Evolutionary conservation across 116 monocot genomes (phyloP), one percentile per base, ranked within the genome.

Genomic region (Phalaenopsis hybrid): DNA sequence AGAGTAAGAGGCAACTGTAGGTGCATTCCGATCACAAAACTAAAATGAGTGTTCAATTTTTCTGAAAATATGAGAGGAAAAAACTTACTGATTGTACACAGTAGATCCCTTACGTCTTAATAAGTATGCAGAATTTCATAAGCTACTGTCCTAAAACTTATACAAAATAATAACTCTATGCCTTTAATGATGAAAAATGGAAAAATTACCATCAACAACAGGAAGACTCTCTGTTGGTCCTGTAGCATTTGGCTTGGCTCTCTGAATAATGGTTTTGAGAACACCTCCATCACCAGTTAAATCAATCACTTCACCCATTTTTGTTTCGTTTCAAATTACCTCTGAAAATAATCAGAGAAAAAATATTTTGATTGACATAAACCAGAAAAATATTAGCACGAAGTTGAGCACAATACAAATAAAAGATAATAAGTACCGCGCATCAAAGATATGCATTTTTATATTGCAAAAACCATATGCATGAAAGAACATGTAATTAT

Each of bases 271-370:
- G 43, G 85, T 84, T 86, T 98, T 98, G 13, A 90, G 80, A n/a
- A 98, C 90, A 57, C 98, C 93, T 78, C 93, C 92, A 87, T 98
- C 95, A 21, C 95, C 93, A 34, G 86, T 92, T 81, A 98, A 90
- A 89, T 93, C 92, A 45, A 93, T 83, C 51, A 9, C 41, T 61
- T 92, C 92, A 78, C 80, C 88, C 98, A 98, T 95, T 44, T n/a
- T 75, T 75, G 31, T 1, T 37, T 72, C 13, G 34, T 72, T 12
- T n/a, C 72, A 72, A 72, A 12, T 72, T 72, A 11, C 13, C 23
- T 18, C 63, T 63, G 63, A 6, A 63, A 21, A 63, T 63, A 21
- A 5, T 63, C 5, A n/a, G n/a, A 63, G 63, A 63, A 21, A 63
- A 21, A 63, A 9, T n/a, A 63, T 5, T 63, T 58, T 58, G 58